Percentiles rank a stretch among this genome's conserved stretches.
Conservation (phyloP, 2,329 filamentous ascomycete species). For the Cytospora piceicola region DNA sequence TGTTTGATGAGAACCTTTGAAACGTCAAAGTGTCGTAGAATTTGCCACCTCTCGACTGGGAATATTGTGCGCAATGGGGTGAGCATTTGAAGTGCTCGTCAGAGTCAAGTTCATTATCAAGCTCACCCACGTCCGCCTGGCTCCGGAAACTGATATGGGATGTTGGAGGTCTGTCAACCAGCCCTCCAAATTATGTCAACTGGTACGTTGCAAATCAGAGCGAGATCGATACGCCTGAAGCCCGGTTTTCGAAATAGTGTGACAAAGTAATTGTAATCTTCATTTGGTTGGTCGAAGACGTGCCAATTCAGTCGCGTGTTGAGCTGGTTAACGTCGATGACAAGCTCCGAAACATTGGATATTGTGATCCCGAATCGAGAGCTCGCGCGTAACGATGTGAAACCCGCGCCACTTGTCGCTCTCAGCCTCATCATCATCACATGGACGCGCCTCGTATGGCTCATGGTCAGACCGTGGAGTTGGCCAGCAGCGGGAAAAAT, state of each 20-base stretch:
- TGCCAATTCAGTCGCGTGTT: slow-evolving; percentile 39
- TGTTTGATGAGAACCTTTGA: slow-evolving; percentile 35
- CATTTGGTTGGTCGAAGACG: slow-evolving; percentile 37
- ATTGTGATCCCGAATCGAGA: slow-evolving; percentile 33
- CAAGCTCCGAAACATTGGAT: slow-evolving; percentile 42
- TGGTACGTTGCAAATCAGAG: slow-evolving; percentile 30
- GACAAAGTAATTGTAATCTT: slow-evolving; percentile 36
- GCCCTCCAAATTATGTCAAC: no score
- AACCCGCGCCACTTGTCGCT: slow-evolving; percentile 41
- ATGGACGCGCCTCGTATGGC: not conserved
- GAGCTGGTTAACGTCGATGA: slow-evolving; percentile 40
- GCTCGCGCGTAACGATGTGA: slow-evolving; percentile 35
- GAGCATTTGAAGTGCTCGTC: slow-evolving; percentile 13
- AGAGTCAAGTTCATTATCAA: no score
- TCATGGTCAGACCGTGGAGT: not conserved
- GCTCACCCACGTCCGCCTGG: no score
- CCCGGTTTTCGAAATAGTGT: slow-evolving; percentile 35
- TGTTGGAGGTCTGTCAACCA: slow-evolving; percentile 33
- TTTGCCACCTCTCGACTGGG: slow-evolving; percentile 33
- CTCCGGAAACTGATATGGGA: slow-evolving; percentile 34
- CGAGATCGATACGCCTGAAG: slow-evolving; percentile 38
- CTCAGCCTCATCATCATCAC: slow-evolving; percentile 24
- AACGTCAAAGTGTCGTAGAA: slow-evolving; percentile 37
- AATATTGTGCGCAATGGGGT: slow-evolving; percentile 37
- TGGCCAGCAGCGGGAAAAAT: slow-evolving; percentile 43